Evolutionary conservation across 2,329 filamentous ascomycete species (phyloP), one percentile per base, ranked within the genome.

Genomic region (Fusarium sp.): DNA sequence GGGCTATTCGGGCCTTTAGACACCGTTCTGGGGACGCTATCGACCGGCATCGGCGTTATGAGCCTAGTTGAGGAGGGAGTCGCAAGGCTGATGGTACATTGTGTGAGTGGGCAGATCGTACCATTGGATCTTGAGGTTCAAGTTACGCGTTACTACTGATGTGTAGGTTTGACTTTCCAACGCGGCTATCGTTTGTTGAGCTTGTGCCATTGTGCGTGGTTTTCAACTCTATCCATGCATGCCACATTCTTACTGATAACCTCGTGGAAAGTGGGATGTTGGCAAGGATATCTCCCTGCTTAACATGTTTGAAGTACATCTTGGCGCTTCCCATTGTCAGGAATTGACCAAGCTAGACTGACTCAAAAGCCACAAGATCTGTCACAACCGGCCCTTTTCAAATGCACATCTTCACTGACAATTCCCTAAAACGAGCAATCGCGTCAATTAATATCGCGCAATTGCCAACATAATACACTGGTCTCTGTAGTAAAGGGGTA

Each of bases 1-100:
- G 6, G 7, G 42, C 25, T 56, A 67, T 67, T 67, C 65, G 65
- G 65, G 51, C 65, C 65, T 66, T 66, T 66, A 9, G 8, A 55
- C 49, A 31, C 11, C 16, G 34, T 21, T 30, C 55, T 49, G 49
- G 54, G 44, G 25, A 48, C 48, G 39, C 63, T 66, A 66, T 43
- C 21, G 62, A 49, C 62, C 62, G 62, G 62, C 63, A 65, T 66
- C 63, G 62, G 62, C 43, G 37, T 21, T 55, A 55, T 54, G 19
- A 49, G 30, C 55, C 55, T 65, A 37, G 39, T 65, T 45, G 26
- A 58, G 59, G 39, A 53, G 39, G 45, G 30, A 28, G 13, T 18
- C 21, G 5, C 53, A 60, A 53, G 62, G 62, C 62, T 59, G 57
- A 39, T 43, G 41, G 25, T 46, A 42, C 28, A 31, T 26, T 58